These are phyloP conservation scores for Rhodotorula kratochvilovae DNA, from an alignment of 768 basidiomycete species.

Conservation along the genomic window DNA sequence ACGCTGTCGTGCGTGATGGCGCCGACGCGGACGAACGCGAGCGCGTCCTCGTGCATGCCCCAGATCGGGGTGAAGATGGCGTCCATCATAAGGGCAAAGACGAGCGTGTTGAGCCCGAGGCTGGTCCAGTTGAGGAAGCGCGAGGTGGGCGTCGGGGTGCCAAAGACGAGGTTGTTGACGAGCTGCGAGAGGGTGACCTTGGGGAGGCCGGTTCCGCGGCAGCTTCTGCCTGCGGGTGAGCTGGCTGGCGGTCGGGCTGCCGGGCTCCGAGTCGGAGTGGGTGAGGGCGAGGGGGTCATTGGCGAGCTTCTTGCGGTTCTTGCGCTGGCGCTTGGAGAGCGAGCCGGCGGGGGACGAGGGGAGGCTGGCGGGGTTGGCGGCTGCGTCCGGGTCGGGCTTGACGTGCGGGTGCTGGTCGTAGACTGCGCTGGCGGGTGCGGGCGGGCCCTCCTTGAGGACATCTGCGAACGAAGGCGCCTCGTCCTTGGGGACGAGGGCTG, in stretches of 20 bases:
- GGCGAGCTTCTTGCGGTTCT: background rate
- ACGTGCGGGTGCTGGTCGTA: constrained; percentile 27
- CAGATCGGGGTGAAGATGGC: constrained; percentile 58
- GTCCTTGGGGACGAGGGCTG: constrained; percentile 23
- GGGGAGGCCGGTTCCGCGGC: constrained; percentile 22
- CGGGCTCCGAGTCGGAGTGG: constrained; percentile 9
- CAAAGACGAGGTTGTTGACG: constrained; percentile 11
- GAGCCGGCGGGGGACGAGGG: background rate
- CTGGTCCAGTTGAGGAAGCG: constrained; percentile 32
- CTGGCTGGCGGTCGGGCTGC: background rate
- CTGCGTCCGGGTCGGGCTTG: constrained; percentile 7
- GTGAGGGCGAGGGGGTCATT: constrained; percentile 10
- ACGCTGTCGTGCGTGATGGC: constrained; percentile 62
- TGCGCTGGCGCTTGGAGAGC: constrained; percentile 21
- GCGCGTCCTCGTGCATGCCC: constrained; percentile 54
- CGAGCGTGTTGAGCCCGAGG: constrained; percentile 50
- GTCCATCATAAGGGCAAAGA: constrained; percentile 53
- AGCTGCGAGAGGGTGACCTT: constrained; percentile 11
- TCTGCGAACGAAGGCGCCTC: constrained; percentile 30
- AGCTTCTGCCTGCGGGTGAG: constrained; percentile 21
- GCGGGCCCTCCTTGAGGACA: constrained; percentile 13
- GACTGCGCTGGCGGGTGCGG: constrained; percentile 1
- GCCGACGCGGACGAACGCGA: constrained; percentile 65
- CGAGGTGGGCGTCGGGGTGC: constrained; percentile 21
- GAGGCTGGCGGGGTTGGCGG: background rate